Evolutionary conservation across 2,329 filamentous ascomycete genomes (phyloP), one percentile per base, ranked within the genome.

Genomic region (Neofusicoccum kwambonambiense): DNA sequence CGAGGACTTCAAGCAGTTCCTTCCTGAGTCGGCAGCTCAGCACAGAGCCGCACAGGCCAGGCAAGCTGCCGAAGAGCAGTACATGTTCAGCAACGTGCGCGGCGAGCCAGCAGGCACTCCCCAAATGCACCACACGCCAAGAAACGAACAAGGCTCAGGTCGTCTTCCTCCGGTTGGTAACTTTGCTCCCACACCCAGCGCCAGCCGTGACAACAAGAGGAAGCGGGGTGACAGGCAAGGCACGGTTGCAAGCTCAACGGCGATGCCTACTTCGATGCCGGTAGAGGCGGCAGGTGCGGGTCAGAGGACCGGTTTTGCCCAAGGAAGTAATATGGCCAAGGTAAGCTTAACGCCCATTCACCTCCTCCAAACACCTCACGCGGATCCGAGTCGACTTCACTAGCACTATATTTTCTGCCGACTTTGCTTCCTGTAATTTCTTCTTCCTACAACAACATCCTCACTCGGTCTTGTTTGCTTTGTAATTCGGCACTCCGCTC

Each of bases 1-100:
- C 2, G 95, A 99, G 77, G 95, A 99, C 74, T 99, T 99, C 76
- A 99, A 99, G 77, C 95, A 99, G 74, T 99, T 99, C 70, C 84
- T 99, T 7, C 95, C 95, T 0, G 95, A 99, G 75, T 96, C 94
- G 49, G 89, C 89, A 37, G 89, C 89, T 17, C 86, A 89, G 52
- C 76, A 77, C 62, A 67, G 75, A 52, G 75, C 76, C 68, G 87
- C 83, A 70, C 90, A 85, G 76, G 64, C 64, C 34, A 54, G 57
- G 8, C 84, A 85, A 70, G 84, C 83, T n/a, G 84, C 86, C 45
- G 92, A 93, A 69, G 89, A 93, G 65, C 84, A 86, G 27, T 86
- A 84, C 9, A 80, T 85, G 82, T 90, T 82, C 80, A 95, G 81
- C 72, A 88, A 87, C 71, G 77, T 88, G 64, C 82, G 87, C 54